A percentile compares a stretch with the other conserved stretches of the same genome.
Evolutionary conservation across 2,329 filamentous ascomycete genomes (phyloP).

Genomic region (Emergomyces orientalis): DNA sequence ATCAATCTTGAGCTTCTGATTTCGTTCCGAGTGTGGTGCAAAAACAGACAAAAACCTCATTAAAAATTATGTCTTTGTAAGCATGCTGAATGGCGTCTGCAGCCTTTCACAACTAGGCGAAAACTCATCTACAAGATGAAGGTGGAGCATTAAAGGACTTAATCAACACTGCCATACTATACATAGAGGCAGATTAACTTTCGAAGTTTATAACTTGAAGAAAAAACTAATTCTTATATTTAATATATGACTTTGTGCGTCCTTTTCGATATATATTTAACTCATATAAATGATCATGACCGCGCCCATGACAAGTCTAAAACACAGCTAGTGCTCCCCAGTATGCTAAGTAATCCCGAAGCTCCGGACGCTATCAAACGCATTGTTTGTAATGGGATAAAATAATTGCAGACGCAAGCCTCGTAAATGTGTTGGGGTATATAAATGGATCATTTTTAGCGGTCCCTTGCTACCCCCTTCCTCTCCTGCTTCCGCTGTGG

Average conservation of each 20-base stretch:
- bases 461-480: too few relatives aligned
- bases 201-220: background rate
- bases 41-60: too few relatives aligned
- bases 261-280: background rate
- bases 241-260: background rate
- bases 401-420: background rate
- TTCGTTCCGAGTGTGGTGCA: too few relatives aligned
- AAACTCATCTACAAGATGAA: too few relatives aligned
- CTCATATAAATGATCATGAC: background rate
- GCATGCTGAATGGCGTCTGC: too few relatives aligned
- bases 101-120: too few relatives aligned
- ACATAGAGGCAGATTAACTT: background rate
- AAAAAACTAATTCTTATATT: background rate
- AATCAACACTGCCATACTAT: background rate
- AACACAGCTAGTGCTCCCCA: background rate
- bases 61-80: too few relatives aligned
- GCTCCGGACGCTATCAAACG: background rate
- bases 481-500: background rate
- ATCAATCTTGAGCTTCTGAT: background rate
- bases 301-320: background rate
- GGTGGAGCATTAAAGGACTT: too few relatives aligned
- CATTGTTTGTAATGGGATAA: background rate
- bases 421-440: background rate
- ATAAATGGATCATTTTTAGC: background rate
- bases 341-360: background rate